Evolutionary conservation across 768 basidiomycete species (phyloP), one percentile per base, ranked within the genome.

Genomic region (Amanita rubescens): DNA sequence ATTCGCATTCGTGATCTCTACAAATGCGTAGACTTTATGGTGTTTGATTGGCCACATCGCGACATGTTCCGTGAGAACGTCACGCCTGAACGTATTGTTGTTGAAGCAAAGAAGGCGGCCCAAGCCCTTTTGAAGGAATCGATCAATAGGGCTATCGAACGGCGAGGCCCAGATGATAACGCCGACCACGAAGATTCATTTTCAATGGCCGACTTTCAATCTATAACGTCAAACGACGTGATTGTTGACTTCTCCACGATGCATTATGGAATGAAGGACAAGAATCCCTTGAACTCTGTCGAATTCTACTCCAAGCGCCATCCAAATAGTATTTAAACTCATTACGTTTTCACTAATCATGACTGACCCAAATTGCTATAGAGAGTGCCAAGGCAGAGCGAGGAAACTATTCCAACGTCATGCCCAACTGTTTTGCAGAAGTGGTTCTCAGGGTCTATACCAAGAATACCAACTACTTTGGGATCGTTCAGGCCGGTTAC

Each of bases 201-300:
- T 22, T 41, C 58, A 12, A 59, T 59, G 12, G 44, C 54, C 30
- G 60, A 58, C 49, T 50, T 19, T 48, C 48, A 5, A 60, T 65
- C 67, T 8, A 68, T 86, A 10, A 62, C 56, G 14, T 65, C 68
- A 0, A 63, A 73, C 5, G 77, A 88, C 50, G 72, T 92, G 27
- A 78, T 85, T 37, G 85, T 92, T 19, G 78, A 83, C 47, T 70
- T 82, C 12, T 66, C 80, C 1, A 59, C 64, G n/a, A 74, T 91
- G 75, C 90, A 92, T 62, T 85, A 87, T 59, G 90, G 90, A 3
- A 87, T 85, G 81, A 72, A 77, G 57, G 78, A 80, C 41, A 65
- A 71, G 56, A 88, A 87, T 59, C 90, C 90, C 1, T 62, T 91
- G 43, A 76, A 84, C 42, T 74, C 67, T 14, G 79, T 90, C 50